Conservation (phyloP, 208 protist genomes). For the Wallacemonas sp. region DNA sequence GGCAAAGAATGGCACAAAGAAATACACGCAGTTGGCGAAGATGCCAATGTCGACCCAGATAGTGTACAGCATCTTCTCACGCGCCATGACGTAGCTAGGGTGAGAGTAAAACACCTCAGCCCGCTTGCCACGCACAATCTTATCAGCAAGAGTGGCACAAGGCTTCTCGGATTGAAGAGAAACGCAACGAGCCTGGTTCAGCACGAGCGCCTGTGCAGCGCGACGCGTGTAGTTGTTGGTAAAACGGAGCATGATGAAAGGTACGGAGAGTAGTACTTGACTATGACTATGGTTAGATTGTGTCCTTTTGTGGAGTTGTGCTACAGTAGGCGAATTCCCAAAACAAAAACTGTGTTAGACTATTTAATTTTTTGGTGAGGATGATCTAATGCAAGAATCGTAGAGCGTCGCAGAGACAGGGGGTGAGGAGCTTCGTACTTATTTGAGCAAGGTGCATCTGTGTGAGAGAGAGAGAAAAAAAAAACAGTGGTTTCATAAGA, state of each 20-base stretch:
- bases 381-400: too few species aligned
- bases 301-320: too few species aligned
- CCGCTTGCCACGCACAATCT: slow-evolving; percentile 77
- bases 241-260: slow-evolving; percentile 30
- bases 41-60: slow-evolving; percentile 88
- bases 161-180: slow-evolving; percentile 89
- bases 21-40: slow-evolving; percentile 61
- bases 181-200: slow-evolving; percentile 34
- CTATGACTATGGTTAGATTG: not conserved
- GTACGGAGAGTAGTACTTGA: not conserved
- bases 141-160: slow-evolving; percentile 73
- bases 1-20: slow-evolving; percentile 81
- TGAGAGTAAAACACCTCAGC: slow-evolving; percentile 76
- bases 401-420: too few species aligned
- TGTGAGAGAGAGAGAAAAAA: too few species aligned
- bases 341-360: too few species aligned
- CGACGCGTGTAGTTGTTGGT: slow-evolving; percentile 22
- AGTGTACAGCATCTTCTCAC: slow-evolving; percentile 90
- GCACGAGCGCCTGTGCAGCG: slow-evolving; percentile 14
- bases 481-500: too few species aligned
- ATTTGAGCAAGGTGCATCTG: too few species aligned
- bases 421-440: too few species aligned
- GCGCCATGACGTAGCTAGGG: slow-evolving; percentile 87
- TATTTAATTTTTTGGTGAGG: too few species aligned
- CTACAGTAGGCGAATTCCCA: too few species aligned